Conservation (phyloP, 768 basidiomycete species). For the Porphyrellus cyaneotinctus region DNA sequence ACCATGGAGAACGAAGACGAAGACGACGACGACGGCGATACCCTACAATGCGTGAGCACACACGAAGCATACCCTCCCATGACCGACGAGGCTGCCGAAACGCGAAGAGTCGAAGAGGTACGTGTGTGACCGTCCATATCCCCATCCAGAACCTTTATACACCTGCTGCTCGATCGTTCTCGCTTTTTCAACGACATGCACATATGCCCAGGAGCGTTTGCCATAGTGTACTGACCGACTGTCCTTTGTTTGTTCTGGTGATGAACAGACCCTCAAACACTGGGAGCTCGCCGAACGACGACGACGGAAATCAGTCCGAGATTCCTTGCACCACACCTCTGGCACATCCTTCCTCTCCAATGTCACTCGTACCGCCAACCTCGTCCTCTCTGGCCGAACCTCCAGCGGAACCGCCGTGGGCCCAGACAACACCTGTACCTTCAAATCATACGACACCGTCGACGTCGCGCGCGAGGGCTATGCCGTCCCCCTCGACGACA, state of each 20-base stretch:
- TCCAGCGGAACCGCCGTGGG: constrained; percentile 28
- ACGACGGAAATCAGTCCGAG: constrained; percentile 68
- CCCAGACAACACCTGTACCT: constrained; percentile 36
- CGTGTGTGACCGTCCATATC: constrained; percentile 15
- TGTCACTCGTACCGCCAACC: constrained; percentile 56
- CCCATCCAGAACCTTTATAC: too few species aligned
- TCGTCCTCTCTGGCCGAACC: constrained; percentile 49
- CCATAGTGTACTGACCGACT: constrained; percentile 1
- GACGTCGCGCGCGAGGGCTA: constrained; percentile 35
- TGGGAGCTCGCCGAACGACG: constrained; percentile 80
- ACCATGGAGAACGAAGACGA: constrained; percentile 12
- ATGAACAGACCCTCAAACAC: constrained; percentile 58
- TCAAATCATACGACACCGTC: constrained; percentile 49
- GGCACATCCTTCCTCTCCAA: constrained; percentile 49
- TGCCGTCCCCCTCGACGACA: constrained; percentile 50
- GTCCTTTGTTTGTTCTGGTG: not conserved
- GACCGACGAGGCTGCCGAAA: constrained; percentile 63
- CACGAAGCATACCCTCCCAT: constrained; percentile 57
- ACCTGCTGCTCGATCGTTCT: not conserved
- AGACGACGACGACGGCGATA: constrained; percentile 24
- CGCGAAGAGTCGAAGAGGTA: constrained; percentile 71
- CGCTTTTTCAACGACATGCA: not conserved
- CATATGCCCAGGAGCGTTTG: not conserved
- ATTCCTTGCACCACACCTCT: constrained; percentile 35
- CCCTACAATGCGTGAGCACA: constrained; percentile 13